A percentile compares a stretch with the other conserved stretches of the same genome.
Evolutionary conservation across 176 grass and related monocot genomes (phyloP).

Genomic region (Zoysia pacifica): DNA sequence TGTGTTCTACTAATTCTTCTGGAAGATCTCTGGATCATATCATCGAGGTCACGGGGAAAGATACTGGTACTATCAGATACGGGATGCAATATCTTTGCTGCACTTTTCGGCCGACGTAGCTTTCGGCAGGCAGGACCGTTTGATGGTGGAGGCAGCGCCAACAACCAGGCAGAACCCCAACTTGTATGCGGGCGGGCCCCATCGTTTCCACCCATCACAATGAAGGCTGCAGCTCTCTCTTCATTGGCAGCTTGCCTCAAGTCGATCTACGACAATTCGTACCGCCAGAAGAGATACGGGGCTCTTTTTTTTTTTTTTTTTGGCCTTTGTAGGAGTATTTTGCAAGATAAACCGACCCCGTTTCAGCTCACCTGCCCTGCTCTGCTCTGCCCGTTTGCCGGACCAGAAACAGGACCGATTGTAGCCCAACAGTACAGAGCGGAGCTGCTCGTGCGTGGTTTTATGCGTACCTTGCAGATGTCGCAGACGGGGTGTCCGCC

Average conservation of each 20-base stretch:
- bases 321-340: no score
- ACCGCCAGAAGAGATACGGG: neutral
- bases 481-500: constrained; percentile 45
- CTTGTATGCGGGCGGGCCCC: neutral
- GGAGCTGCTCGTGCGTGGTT: neutral
- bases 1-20: no score
- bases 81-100: neutral
- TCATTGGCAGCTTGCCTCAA: neutral
- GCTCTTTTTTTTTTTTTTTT: neutral
- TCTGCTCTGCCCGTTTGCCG: no score
- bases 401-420: no score
- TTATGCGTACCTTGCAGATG: constrained; percentile 64
- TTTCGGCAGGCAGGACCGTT: neutral
- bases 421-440: no score
- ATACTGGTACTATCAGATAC: neutral
- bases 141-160: neutral
- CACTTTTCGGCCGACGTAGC: neutral
- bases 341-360: no score
- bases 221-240: neutral
- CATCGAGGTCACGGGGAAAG: neutral
- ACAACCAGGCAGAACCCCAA: neutral
- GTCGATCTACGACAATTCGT: neutral
- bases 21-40: no score
- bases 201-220: neutral
- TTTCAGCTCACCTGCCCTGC: no score